phyloP scores from a whole-genome alignment of 305 asterid species.

The Ilex paraguariensis region DNA sequence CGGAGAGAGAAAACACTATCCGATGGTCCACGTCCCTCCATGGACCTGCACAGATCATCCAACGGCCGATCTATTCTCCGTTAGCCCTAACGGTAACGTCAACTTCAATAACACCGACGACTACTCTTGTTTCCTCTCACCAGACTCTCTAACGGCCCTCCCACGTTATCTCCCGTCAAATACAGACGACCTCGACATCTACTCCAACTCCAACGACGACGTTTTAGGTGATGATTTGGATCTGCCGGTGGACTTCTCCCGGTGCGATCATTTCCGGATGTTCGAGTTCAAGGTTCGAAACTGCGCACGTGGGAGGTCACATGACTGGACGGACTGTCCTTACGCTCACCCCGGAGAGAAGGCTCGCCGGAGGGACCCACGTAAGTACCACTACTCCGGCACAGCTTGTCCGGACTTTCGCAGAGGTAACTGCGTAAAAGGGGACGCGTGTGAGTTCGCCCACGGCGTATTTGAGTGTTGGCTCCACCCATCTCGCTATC shows the following conservation, averaged over 20 bases:
- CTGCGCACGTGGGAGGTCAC: slow-evolving; percentile 43
- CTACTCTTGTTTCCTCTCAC: slow-evolving; percentile 26
- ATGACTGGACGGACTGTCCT: slow-evolving; percentile 62
- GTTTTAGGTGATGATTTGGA: slow-evolving; percentile 1
- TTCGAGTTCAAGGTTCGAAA: slow-evolving; percentile 45
- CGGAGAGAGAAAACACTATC: slow-evolving; percentile 41
- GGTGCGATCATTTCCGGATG: slow-evolving; percentile 46
- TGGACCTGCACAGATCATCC: slow-evolving; percentile 53
- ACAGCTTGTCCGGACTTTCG: slow-evolving; percentile 49
- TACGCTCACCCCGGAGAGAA: slow-evolving; percentile 50
- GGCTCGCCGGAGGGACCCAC: slow-evolving; percentile 55
- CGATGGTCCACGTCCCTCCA: slow-evolving; percentile 49
- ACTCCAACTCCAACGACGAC: slow-evolving; percentile 14
- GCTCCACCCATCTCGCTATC: slow-evolving; percentile 80
- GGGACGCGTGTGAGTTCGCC: slow-evolving; percentile 68
- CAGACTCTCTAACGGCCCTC: slow-evolving; percentile 24
- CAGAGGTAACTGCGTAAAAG: slow-evolving; percentile 34
- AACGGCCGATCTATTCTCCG: slow-evolving; percentile 11
- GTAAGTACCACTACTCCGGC: slow-evolving; percentile 42
- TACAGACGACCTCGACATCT: slow-evolving; percentile 19
- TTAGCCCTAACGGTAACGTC: slow-evolving; percentile 31
- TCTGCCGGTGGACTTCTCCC: slow-evolving; percentile 28
- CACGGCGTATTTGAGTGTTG: slow-evolving; percentile 90
- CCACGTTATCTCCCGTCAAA: slow-evolving; percentile 40
- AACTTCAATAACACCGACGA: slow-evolving; percentile 25